phyloP scores from a whole-genome alignment of 2,329 filamentous ascomycete species.

The Sporothrix variecibatus region DNA sequence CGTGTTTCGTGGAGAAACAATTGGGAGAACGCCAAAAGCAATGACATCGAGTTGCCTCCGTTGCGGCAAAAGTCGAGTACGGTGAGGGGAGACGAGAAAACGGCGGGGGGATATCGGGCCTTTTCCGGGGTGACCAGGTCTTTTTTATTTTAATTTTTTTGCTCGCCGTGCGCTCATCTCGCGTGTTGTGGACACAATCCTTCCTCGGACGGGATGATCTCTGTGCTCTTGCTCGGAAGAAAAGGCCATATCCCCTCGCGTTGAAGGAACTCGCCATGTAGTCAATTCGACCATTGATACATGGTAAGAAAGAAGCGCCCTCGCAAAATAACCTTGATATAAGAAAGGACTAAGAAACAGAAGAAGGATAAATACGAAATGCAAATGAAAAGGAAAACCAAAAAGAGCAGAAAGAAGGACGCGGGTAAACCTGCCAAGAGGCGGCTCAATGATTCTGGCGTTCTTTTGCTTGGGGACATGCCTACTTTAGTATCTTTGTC shows the following conservation, averaged over 20 bases:
- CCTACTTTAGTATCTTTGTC: not conserved
- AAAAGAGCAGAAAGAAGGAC: not conserved
- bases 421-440: not conserved
- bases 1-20: not conserved
- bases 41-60: not conserved
- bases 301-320: too few species aligned
- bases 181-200: not conserved
- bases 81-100: not conserved
- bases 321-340: too few species aligned
- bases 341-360: not conserved
- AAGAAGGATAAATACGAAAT: too few species aligned
- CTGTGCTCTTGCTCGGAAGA: not conserved
- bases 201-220: not conserved
- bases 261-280: not conserved
- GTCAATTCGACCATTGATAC: not conserved
- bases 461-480: not conserved
- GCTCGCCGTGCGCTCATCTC: not conserved
- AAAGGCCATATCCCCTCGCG: not conserved
- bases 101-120: not conserved
- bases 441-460: not conserved
- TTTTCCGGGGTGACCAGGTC: not conserved
- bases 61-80: constrained; percentile 5
- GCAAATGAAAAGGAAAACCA: not conserved
- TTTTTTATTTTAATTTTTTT: not conserved
- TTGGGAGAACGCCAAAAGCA: not conserved